These are phyloP conservation scores for Lojkania enalia DNA, from an alignment of 2,329 filamentous ascomycete species.

Conservation along the genomic window DNA sequence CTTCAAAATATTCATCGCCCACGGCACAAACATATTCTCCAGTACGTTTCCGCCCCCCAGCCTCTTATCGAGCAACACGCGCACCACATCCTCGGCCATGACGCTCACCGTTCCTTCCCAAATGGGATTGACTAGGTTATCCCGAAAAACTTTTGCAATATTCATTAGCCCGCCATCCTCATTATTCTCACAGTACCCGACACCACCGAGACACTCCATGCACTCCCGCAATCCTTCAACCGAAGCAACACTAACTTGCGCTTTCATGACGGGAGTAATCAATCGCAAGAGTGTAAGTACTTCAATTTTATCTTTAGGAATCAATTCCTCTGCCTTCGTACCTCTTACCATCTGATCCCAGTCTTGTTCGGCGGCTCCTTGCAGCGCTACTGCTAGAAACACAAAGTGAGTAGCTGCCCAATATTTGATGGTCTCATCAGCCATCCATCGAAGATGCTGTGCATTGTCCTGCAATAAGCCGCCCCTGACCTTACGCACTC, in stretches of 20 bases:
- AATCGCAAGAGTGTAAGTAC: conserved; percentile 24
- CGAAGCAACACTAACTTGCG: conserved; percentile 28
- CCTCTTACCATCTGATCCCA: conserved; percentile 27
- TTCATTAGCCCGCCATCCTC: conserved; percentile 63
- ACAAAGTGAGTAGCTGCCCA: conserved; percentile 60
- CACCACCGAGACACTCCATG: conserved; percentile 68
- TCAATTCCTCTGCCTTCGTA: conserved; percentile 23
- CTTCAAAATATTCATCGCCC: conserved; percentile 18
- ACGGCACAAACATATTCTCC: conserved; percentile 22
- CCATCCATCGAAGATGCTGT: conserved; percentile 62
- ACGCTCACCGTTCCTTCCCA: conserved; percentile 77
- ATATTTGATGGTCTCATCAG: conserved; percentile 60
- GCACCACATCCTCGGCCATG: conserved; percentile 58
- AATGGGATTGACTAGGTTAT: conserved; percentile 66
- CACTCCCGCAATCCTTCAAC: conserved; percentile 56
- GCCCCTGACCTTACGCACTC: conserved; percentile 57
- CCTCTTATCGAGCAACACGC: conserved; percentile 46
- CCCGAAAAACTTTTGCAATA: conserved; percentile 66
- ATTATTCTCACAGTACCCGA: conserved; percentile 66
- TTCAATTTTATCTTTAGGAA: conserved; percentile 23
- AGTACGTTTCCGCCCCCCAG: conserved; percentile 29
- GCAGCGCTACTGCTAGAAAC: conserved; percentile 57
- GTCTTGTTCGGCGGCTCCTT: conserved; percentile 59
- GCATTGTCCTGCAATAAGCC: conserved; percentile 56
- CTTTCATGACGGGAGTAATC: conserved; percentile 32